These are phyloP conservation scores for Cryptococcus floricola DNA, from an alignment of 1,284 basidiomycete species.

Conservation along the genomic window DNA sequence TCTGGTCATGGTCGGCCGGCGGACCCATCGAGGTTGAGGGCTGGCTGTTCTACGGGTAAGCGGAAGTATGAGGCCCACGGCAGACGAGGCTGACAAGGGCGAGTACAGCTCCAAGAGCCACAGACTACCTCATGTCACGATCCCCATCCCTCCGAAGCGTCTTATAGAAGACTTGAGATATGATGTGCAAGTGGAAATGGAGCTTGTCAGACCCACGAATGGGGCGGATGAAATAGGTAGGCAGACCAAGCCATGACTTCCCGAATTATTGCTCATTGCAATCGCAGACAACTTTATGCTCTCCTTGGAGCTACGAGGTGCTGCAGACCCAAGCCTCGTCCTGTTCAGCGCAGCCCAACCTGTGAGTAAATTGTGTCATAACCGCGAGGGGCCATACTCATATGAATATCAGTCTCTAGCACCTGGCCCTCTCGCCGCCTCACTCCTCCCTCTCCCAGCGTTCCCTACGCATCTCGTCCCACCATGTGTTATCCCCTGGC, in stretches of 20 bases:
- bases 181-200: constrained; percentile 48
- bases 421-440: constrained; percentile 30
- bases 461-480: constrained; percentile 29
- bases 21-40: constrained; percentile 46
- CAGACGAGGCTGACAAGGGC: neutral
- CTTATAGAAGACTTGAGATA: constrained; percentile 47
- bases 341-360: constrained; percentile 42
- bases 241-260: constrained; percentile 4
- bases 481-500: constrained; percentile 45
- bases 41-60: constrained; percentile 47
- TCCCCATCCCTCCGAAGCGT: constrained; percentile 30
- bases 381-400: neutral
- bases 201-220: constrained; percentile 41
- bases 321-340: constrained; percentile 19
- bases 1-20: constrained; percentile 47
- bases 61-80: neutral
- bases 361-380: constrained; percentile 18
- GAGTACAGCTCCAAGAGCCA: constrained; percentile 30
- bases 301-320: constrained; percentile 38
- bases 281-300: constrained; percentile 47
- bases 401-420: constrained; percentile 34
- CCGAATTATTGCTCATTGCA: too few relatives aligned
- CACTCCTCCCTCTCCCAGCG: constrained; percentile 25
- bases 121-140: constrained; percentile 41
- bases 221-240: constrained; percentile 35